phyloP scores from a whole-genome alignment of 2,329 filamentous ascomycete species.

The Aspergillus oerlinghausenensis region DNA sequence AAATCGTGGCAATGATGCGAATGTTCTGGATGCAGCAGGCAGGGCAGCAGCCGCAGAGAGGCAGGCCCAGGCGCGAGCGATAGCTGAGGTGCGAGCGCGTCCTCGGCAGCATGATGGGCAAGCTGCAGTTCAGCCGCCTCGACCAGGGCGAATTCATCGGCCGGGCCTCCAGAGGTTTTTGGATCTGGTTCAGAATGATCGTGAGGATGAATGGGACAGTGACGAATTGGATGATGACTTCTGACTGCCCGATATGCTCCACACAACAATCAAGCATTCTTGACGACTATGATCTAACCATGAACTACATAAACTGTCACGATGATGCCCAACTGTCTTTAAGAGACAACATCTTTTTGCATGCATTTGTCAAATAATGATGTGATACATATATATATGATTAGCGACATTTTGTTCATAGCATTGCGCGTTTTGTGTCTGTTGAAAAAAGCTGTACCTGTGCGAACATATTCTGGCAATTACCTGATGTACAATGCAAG shows the following conservation, averaged over 20 bases:
- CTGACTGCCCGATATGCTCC: conserved; percentile 6
- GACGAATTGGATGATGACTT: conserved; percentile 50
- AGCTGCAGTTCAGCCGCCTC: not conserved
- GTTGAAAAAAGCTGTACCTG: not conserved
- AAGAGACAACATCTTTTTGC: not conserved
- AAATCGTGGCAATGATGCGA: conserved; percentile 22
- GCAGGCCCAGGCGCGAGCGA: conserved; percentile 36
- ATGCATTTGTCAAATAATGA: not conserved
- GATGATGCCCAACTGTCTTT: not conserved
- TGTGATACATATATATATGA: not conserved
- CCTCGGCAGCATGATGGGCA: conserved; percentile 5
- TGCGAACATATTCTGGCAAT: not conserved
- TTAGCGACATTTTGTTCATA: not conserved
- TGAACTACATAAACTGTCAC: not conserved
- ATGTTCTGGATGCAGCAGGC: conserved; percentile 29
- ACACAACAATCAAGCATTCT: not conserved
- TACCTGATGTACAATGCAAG: not conserved
- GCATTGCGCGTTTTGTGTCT: not conserved
- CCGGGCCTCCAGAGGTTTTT: conserved; percentile 49
- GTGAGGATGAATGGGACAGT: conserved; percentile 57
- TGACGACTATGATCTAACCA: not conserved
- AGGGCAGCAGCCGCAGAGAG: conserved; percentile 35
- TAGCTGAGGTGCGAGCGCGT: conserved; percentile 32
- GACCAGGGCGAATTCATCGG: conserved; percentile 14
- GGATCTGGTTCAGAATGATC: conserved; percentile 48